Base-by-base conservation (phyloP, 805 yeast genomes). In the Wickerhamomyces canadensis region DNA sequence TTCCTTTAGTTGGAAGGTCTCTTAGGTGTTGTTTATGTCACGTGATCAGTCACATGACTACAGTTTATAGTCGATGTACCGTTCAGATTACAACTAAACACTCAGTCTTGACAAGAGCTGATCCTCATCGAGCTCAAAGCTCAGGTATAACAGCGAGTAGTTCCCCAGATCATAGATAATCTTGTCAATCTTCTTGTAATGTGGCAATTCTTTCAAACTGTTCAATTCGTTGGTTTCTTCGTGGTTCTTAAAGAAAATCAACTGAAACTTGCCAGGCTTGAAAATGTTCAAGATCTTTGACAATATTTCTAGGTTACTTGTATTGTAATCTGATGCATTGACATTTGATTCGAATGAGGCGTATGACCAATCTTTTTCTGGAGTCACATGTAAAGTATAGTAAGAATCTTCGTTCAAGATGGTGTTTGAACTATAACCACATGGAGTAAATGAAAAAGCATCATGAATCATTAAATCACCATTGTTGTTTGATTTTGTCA, bases 321-420 rank as follows among this genome's bases (percentile, higher is more conserved):
- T 47, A 31, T 51, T 68, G 44, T 37, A 65, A 40, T 31, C 61
- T 44, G 34, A 45, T 10, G 74, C 64, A 7, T 83, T 80, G 28
- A 79, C 85, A 58, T 86, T 91, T 16, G 96, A 79, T 58, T 93
- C 98, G 60, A 93, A 93, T 9, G 95, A 84, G 5, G 98, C 98
- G 61, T 91, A 91, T 5, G 96, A 86, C 87, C 94, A 91, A 26
- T 91, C 95, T 17, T 68, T 58, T 57, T 93, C 98, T 0, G 98
- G 98, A 0, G 98, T 93, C 29, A 93, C 84, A 57, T 93, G 98
- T 41, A 89, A 68, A 8, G 97, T 91, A 55, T 83, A 84, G 58
- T 80, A 83, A 54, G 76, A 77, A 48, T 73, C 70, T 29, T 69
- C 74, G 31, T 76, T 67, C 31, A 83, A 58, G 27, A 89, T 67